Base-by-base conservation (phyloP, 2,329 filamentous ascomycete species). In the Verticillium tricorpus region DNA sequence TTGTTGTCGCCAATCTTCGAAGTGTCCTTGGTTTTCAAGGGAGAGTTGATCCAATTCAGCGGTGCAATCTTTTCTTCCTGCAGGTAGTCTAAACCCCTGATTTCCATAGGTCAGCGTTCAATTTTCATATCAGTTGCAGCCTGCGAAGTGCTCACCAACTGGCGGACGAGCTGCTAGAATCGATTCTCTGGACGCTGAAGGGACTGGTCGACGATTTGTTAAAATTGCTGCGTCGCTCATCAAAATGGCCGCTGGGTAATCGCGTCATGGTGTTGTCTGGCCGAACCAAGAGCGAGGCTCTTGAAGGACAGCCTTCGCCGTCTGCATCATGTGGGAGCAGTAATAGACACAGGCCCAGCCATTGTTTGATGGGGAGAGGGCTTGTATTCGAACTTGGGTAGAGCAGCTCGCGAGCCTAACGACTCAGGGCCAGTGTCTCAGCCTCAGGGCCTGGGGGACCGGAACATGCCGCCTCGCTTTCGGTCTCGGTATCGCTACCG, bases 51-150 rank as follows among this genome's bases (percentile, higher is more conserved):
- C 62, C 62, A 62, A 7, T 60, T 64, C 8, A 62, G 54, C n/a
- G 62, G 62, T 40, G 62, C 52, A 35, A 64, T 62, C 31, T 64
- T 62, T 25, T 63, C 62, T 62, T 63, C 62, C 14, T 62, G 60
- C 11, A 62, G 60, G 60, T 63, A 63, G 54, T 63, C 62, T 2
- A 62, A 56, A 32, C 62, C 62, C 62, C 60, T 63, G n/a, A 5
- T 15, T 9, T 22, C 19, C 14, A 22, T 34, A 40, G 37, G 25
- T 39, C 25, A 32, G 3, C 45, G 8, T n/a, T 19, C 2, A 50
- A 25, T 50, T 8, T 8, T 5, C 8, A 11, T 9, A 14, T n/a
- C 45, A 11, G 19, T 25, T 12, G 45, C 19, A 25, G 45, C 19
- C 45, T 25, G n/a, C 45, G 19, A n/a, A 8, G 25, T 22, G 45